Evolutionary conservation across 2,329 filamentous ascomycete genomes (phyloP), one percentile per base, ranked within the genome.

Genomic region (Grosmannia penicillata): DNA sequence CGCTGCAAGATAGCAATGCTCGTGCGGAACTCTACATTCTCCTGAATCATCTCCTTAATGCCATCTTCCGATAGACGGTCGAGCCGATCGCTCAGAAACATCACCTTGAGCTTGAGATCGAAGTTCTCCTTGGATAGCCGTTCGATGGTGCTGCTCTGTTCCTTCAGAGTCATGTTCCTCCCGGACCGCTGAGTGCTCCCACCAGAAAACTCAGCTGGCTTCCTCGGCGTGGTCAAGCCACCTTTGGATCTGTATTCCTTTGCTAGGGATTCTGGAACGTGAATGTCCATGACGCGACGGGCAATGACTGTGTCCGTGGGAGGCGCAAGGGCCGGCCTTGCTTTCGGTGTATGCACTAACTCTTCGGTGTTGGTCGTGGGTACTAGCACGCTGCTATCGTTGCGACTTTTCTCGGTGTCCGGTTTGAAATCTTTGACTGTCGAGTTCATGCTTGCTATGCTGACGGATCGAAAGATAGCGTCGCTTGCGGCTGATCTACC

Each of bases 61-160:
- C 87, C 86, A 60, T 96, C 89, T 55, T 96, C 89, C 2, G 87
- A 95, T 30, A 93, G 72, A 53, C 89, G 91, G 57, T 93, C 86
- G 17, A 98, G 64, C 2, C 89, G 82, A 56, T 96, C 84, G 51
- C 89, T 93, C 35, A 98, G 70, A 53, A 95, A 98, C 68, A 95
- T 93, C 47, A 96, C 91, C 56, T 94, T 93, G 59, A 96, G 77
- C 59, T 96, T 95, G 39, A 96, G 63, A 55, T 95, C 89, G 54
- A 96, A 98, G 47, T 98, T 98, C 57, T 98, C 91, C 60, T 98
- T 98, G 43, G 85, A 93, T 3, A 96, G 69, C 42, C 87, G 78
- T 57, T 98, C 91, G 46, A 98, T 95, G 13, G 89, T 96, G 59
- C 82, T 93, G 54, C 89, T 94, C 58, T 98, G 91, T 58, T 98